phyloP scores from a whole-genome alignment of 78 protist species.

The Dictyostelium brefeldianum region DNA sequence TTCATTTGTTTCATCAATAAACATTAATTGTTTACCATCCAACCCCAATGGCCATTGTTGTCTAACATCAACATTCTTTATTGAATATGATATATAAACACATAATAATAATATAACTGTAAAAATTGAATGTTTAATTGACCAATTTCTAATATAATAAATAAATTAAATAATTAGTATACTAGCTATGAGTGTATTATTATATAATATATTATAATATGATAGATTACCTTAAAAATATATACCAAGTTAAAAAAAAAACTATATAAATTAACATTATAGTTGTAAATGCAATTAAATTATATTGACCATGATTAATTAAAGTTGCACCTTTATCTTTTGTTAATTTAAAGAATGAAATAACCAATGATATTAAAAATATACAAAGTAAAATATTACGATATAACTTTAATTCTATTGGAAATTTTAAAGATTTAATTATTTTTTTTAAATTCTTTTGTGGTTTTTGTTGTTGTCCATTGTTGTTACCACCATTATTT shows the following conservation, averaged over 20 bases:
- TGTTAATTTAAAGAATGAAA: constrained; percentile 22
- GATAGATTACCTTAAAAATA: constrained; percentile 34
- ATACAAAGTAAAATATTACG: background rate
- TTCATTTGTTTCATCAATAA: background rate
- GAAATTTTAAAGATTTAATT: background rate
- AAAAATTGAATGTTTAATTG: constrained; percentile 8
- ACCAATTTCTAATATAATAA: constrained; percentile 27
- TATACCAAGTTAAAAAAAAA: constrained; percentile 30
- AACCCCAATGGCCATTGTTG: constrained; percentile 59
- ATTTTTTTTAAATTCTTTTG: background rate
- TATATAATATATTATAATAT: background rate
- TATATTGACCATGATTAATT: constrained; percentile 63
- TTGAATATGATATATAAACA: background rate
- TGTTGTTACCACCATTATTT: background rate
- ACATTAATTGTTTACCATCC: constrained; percentile 31
- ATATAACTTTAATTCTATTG: background rate
- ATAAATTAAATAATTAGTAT: background rate
- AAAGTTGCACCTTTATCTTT: constrained; percentile 54
- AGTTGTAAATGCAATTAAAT: constrained; percentile 28
- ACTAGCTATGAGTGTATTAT: too few species aligned
- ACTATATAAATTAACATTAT: constrained; percentile 19
- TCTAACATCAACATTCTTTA: background rate
- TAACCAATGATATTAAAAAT: background rate
- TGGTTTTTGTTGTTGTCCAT: background rate
- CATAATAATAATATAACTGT: background rate